These are phyloP conservation scores for Neurospora sp. DNA, from an alignment of 495 filamentous ascomycete genomes.

Conservation along the genomic window DNA sequence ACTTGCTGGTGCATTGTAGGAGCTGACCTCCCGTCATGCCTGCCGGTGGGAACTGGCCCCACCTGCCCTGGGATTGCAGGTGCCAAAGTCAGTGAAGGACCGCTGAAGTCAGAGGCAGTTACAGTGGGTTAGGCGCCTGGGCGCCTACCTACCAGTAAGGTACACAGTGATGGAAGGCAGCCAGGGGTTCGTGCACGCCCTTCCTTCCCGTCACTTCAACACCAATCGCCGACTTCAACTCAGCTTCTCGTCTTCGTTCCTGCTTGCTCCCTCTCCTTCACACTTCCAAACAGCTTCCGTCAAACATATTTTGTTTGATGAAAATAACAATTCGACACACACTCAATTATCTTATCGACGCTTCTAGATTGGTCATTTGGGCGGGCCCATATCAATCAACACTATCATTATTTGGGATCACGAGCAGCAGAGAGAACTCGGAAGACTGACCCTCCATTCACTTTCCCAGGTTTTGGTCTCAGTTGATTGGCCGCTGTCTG, in stretches of 20 bases:
- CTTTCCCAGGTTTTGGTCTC: not conserved
- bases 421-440: not conserved
- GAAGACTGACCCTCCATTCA: not conserved
- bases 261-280: not conserved
- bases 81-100: not conserved
- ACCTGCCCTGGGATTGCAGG: not conserved
- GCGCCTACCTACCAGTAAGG: not conserved
- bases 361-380: no score
- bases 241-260: not conserved
- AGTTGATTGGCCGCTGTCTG: not conserved
- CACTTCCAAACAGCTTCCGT: not conserved
- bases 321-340: not conserved
- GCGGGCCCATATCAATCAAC: not conserved
- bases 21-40: not conserved
- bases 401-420: not conserved
- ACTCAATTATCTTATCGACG: not conserved
- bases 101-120: not conserved
- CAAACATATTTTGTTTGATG: not conserved
- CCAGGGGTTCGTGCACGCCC: not conserved
- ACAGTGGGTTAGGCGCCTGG: not conserved
- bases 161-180: not conserved
- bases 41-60: not conserved
- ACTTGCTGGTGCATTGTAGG: not conserved
- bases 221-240: not conserved
- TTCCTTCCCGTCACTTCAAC: not conserved